Evolutionary conservation across 2,329 filamentous ascomycete genomes (phyloP).

Genomic region (Sphaerulina vaccinii): DNA sequence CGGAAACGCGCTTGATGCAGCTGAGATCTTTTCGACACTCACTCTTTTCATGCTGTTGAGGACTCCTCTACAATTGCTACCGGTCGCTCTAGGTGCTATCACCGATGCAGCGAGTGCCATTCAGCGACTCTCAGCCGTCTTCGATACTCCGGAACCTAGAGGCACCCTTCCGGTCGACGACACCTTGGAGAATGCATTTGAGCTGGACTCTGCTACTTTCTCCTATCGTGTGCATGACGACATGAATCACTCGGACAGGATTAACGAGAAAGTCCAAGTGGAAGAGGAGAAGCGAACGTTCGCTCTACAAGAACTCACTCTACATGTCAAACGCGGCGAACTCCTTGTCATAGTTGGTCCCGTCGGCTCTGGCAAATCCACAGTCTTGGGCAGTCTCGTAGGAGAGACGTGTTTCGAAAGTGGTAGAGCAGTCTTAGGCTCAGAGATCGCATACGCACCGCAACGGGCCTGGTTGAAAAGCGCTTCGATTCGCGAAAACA

Average conservation of each 20-base stretch:
- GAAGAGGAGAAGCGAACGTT: background rate
- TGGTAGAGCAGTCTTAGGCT: slow-evolving; percentile 5
- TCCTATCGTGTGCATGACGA: background rate
- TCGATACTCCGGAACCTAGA: background rate
- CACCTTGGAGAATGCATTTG: background rate
- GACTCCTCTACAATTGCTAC: slow-evolving; percentile 9
- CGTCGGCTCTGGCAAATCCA: slow-evolving; percentile 11
- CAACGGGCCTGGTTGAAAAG: slow-evolving; percentile 97
- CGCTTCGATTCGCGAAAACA: slow-evolving; percentile 75
- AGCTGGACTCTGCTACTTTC: background rate
- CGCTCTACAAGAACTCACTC: background rate
- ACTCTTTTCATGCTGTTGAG: slow-evolving; percentile 13
- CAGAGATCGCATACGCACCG: slow-evolving; percentile 8
- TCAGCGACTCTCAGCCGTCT: slow-evolving; percentile 1
- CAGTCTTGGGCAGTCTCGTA: slow-evolving; percentile 4
- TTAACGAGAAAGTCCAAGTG: background rate
- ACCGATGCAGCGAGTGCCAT: slow-evolving; percentile 10
- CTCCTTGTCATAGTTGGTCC: slow-evolving; percentile 3
- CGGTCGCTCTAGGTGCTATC: slow-evolving; percentile 9
- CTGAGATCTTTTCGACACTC: slow-evolving; percentile 7
- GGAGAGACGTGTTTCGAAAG: slow-evolving; percentile 8
- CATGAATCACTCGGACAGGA: background rate
- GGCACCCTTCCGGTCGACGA: background rate
- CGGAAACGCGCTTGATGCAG: slow-evolving; percentile 7
- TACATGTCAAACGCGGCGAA: background rate